Evolutionary conservation across 768 basidiomycete genomes (phyloP), one percentile per base, ranked within the genome.

Genomic region (Mycena pura): DNA sequence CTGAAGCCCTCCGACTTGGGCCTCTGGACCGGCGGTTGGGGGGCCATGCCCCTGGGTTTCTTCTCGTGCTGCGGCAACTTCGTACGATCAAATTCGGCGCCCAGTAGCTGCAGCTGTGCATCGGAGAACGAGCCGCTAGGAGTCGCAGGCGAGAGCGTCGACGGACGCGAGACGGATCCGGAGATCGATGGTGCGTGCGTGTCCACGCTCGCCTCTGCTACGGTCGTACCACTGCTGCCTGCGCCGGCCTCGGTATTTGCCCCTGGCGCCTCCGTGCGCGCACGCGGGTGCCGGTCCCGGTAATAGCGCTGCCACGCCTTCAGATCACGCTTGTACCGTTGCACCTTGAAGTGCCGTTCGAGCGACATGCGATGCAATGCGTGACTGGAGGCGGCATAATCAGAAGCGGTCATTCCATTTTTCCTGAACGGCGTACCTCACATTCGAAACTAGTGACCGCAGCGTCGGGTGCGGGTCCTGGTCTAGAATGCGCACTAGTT

Each of bases 401-500:
- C 21, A 57, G 2, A 8, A 24, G 14, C 13, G 31, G n/a, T n/a
- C n/a, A n/a, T n/a, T n/a, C n/a, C n/a, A n/a, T n/a, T n/a, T n/a
- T n/a, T n/a, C 10, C 24, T 28, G 14, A 25, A 46, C 1, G 13
- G 34, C 57, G 11, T 11, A 64, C 63, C 58, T 60, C 6, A 65
- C 54, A 8, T 27, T 32, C 0, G 54, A 48, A 2, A 65, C 32
- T 6, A 65, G 24, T 5, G 58, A 8, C 6, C 63, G 32, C 13
- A 60, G 11, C 19, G 64, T 65, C 25, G 59, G 64, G 55, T 65
- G 64, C 24, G 64, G 64, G 24, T 65, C 64, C 15, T 29, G 39
- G 34, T 65, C 36, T 4, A 65, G 49, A 11, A 65, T 61, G 17
- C 54, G 47, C 44, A 65, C 59, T 5, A 65, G 40, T 55, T 61